Base-by-base conservation (phyloP, 345 rosid species). In the Toxicodendron radicans region DNA sequence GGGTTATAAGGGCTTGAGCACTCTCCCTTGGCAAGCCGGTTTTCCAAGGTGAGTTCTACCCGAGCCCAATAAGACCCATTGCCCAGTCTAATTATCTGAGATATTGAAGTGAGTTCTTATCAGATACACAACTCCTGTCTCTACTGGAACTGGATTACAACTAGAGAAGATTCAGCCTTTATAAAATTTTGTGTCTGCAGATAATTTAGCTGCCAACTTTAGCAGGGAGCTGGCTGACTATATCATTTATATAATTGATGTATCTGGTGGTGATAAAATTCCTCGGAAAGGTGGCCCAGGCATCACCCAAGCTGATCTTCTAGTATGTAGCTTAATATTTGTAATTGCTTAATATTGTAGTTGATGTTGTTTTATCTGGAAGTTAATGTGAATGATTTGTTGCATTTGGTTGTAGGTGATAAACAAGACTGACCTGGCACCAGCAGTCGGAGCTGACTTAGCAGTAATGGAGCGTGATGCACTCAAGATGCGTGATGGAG, bases 221-320 rank as follows among this genome's bases (percentile, higher is more conserved):
- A 95, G 98, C 65, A 86, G 98, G 78, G 99, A 95, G 70, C 84
- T 95, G 60, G 98, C 98, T 16, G 98, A 95, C 84, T 93, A 91
- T 66, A 93, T 95, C 64, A 93, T 93, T 66, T 95, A 95, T 70
- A 91, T 95, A 74, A 95, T 95, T 8, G 99, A 93, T 80, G 99
- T 95, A 21, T 95, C 96, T 10, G 98, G 75, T 23, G 97, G 98
- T 77, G 99, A 95, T 66, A 95, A 95, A 77, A 95, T 93, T 35
- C 99, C 99, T 4, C 89, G 97, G 58, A 95, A 93, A 81, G 97
- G 98, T 43, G 98, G 99, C 74, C 98, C 98, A 32, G 99, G 99
- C 75, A 95, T 95, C 80, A 93, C 99, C 70, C 98, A 93, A 88
- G 98, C 97, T 82, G 94, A 95, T 83, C 94, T 95, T 74, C 83